These are phyloP conservation scores for Candida endomychidarum DNA, from an alignment of 805 yeast genomes.

Conservation along the genomic window DNA sequence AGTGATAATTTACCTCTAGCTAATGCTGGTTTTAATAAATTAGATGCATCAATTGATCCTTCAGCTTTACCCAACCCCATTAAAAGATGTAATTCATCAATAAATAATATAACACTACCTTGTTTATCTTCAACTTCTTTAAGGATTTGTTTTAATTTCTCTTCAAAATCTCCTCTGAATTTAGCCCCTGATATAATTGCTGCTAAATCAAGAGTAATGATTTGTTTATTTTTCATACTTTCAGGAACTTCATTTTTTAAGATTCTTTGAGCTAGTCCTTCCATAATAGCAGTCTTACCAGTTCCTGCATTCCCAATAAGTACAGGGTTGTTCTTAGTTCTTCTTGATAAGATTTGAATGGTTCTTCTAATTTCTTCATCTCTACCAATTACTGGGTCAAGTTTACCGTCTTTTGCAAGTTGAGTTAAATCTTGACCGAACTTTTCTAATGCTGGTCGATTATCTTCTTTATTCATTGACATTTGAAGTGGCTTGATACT, in stretches of 20 bases:
- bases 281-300: constrained; percentile 96
- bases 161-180: constrained; percentile 95
- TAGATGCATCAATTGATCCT: constrained; percentile 95
- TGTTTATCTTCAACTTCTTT: constrained; percentile 79
- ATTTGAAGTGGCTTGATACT: constrained; percentile 25
- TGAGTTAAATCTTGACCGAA: constrained; percentile 86
- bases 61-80: constrained; percentile 91
- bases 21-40: constrained; percentile 85
- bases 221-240: constrained; percentile 80
- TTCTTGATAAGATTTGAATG: constrained; percentile 83
- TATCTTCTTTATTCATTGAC: constrained; percentile 48
- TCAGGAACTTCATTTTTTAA: constrained; percentile 93
- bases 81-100: constrained; percentile 87
- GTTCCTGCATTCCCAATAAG: constrained; percentile 97
- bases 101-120: constrained; percentile 76
- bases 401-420: constrained; percentile 82
- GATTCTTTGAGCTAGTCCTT: constrained; percentile 93
- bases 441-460: constrained; percentile 73
- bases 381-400: constrained; percentile 96
- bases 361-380: constrained; percentile 95
- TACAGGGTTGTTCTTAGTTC: constrained; percentile 95
- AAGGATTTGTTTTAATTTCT: constrained; percentile 75
- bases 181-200: constrained; percentile 92
- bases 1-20: constrained; percentile 92
- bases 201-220: constrained; percentile 84